phyloP scores from a whole-genome alignment of 129 eudicot genomes.

The Ambrosia artemisiifolia region DNA sequence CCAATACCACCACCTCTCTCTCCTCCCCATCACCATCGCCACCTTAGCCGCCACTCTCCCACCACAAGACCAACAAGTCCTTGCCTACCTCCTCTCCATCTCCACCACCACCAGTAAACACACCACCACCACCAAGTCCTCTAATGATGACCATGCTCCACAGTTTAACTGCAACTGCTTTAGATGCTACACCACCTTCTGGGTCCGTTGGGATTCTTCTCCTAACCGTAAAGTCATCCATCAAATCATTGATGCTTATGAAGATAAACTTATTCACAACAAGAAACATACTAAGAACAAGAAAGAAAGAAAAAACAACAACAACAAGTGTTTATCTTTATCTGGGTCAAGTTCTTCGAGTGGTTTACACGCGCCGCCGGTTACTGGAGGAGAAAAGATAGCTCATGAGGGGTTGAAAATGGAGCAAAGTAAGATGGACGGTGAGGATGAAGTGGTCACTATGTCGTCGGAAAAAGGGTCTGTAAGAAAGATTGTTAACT shows the following conservation, averaged over 20 bases:
- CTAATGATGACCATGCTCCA: slow-evolving; percentile 31
- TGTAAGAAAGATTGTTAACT: slow-evolving; percentile 42
- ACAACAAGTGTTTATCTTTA: slow-evolving; percentile 22
- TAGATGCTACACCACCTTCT: slow-evolving; percentile 61
- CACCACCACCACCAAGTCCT: slow-evolving; percentile 6
- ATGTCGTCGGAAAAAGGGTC: slow-evolving; percentile 32
- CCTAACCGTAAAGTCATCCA: slow-evolving; percentile 70
- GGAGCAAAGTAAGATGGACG: not conserved
- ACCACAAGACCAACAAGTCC: slow-evolving; percentile 54
- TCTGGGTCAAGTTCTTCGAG: not conserved
- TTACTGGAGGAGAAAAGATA: not conserved
- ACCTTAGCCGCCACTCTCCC: slow-evolving; percentile 59
- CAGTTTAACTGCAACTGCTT: slow-evolving; percentile 67
- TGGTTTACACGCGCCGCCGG: slow-evolving; percentile 21
- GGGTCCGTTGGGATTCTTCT: slow-evolving; percentile 82
- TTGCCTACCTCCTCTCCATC: slow-evolving; percentile 70
- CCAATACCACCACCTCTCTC: slow-evolving; percentile 40
- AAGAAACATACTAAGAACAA: slow-evolving; percentile 41
- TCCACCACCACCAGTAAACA: slow-evolving; percentile 31
- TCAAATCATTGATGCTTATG: slow-evolving; percentile 68
- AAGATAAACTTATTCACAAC: slow-evolving; percentile 44
- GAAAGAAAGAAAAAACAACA: slow-evolving; percentile 41
- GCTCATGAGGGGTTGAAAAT: slow-evolving; percentile 1
- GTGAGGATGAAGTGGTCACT: slow-evolving; percentile 17
- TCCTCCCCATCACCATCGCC: slow-evolving; percentile 51